Percentiles rank a stretch among this genome's conserved stretches.
Evolutionary conservation across 495 filamentous ascomycete genomes (phyloP).

Genomic region (Cercophora sp.): DNA sequence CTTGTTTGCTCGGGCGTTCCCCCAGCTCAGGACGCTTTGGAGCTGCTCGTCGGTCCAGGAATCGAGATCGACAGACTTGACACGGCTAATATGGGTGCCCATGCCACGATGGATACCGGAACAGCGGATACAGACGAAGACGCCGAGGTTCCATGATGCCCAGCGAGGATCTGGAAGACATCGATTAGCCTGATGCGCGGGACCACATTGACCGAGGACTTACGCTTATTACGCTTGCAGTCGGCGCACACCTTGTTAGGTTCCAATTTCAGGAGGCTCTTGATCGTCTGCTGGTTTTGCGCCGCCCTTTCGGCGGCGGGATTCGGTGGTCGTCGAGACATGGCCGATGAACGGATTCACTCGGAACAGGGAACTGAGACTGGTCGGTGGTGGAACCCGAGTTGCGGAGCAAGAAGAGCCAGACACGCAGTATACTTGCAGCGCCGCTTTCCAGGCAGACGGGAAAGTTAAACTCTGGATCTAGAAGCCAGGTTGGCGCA

Average conservation of each 20-base stretch:
- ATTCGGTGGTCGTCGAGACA: slow-evolving; percentile 85
- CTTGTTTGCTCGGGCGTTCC: slow-evolving; percentile 92
- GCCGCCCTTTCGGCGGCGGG: slow-evolving; percentile 75
- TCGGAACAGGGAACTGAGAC: too few species aligned
- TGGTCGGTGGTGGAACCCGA: too few species aligned
- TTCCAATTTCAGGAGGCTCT: slow-evolving; percentile 87
- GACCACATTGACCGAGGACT: slow-evolving; percentile 28
- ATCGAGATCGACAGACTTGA: slow-evolving; percentile 97
- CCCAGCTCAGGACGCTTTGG: slow-evolving; percentile 87
- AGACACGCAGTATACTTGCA: too few species aligned
- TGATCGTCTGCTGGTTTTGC: slow-evolving; percentile 83
- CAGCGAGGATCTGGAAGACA: slow-evolving; percentile 76
- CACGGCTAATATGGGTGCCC: slow-evolving; percentile 96
- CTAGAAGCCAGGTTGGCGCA: neutral
- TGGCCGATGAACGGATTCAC: slow-evolving; percentile 43
- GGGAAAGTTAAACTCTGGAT: too few species aligned
- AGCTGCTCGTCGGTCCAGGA: slow-evolving; percentile 98
- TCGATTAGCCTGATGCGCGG: slow-evolving; percentile 13
- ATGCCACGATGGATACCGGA: slow-evolving; percentile 97
- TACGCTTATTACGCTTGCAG: slow-evolving; percentile 97
- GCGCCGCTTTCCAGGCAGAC: neutral
- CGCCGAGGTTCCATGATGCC: slow-evolving; percentile 95
- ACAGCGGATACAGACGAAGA: slow-evolving; percentile 96
- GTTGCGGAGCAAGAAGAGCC: too few species aligned
- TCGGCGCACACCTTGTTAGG: slow-evolving; percentile 94